phyloP scores from a whole-genome alignment of 2,329 filamentous ascomycete genomes.

The Ophidiomyces ophidiicola region DNA sequence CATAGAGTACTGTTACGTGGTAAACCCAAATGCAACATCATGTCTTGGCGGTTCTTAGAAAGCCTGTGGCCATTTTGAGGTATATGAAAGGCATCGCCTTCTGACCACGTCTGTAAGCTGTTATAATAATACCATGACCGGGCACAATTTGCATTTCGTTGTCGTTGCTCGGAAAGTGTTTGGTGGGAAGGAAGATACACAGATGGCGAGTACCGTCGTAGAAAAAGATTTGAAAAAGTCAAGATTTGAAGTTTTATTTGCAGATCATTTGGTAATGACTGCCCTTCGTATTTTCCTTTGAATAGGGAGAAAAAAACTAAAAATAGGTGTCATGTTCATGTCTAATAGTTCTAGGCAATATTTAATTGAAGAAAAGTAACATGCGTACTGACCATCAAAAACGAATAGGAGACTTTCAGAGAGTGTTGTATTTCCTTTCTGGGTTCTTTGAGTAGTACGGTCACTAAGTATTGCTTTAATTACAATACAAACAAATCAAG shows the following conservation, averaged over 20 bases:
- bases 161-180: constrained; percentile 21
- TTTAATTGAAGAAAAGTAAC: not conserved
- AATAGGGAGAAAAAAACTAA: constrained; percentile 36
- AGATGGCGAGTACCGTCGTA: constrained; percentile 31
- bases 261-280: constrained; percentile 29
- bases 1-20: constrained; percentile 18
- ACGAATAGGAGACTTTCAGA: constrained; percentile 18
- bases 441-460: constrained; percentile 13
- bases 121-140: constrained; percentile 7
- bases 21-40: constrained; percentile 22
- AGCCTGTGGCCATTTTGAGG: constrained; percentile 11
- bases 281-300: constrained; percentile 28
- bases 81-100: not conserved
- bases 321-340: constrained; percentile 9
- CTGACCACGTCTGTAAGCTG: not conserved
- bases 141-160: constrained; percentile 15
- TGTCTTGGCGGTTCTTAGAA: constrained; percentile 19
- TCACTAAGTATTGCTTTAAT: constrained; percentile 33
- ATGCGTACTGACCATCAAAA: constrained; percentile 24
- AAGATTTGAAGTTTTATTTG: constrained; percentile 40
- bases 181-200: constrained; percentile 27
- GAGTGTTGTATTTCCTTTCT: not conserved
- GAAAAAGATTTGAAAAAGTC: constrained; percentile 36
- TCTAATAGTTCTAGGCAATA: not conserved
- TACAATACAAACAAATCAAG: constrained; percentile 38